Base-by-base conservation (phyloP, 805 yeast genomes). In the Komagataella kurtzmanii region DNA sequence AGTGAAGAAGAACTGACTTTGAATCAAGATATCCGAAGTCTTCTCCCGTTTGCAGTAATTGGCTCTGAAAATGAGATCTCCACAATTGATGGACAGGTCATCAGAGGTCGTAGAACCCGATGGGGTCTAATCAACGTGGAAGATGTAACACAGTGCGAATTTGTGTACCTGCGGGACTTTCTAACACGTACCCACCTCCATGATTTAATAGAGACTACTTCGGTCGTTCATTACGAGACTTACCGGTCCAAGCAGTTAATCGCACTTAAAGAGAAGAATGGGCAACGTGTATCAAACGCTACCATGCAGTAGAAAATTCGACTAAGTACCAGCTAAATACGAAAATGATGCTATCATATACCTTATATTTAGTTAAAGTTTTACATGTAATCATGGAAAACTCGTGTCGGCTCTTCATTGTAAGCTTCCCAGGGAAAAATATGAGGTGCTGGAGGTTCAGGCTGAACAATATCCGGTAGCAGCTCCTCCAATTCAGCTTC, bases 51-150 rank as follows among this genome's bases (percentile, higher is more conserved):
- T 72, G 98, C 98, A 1, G 81, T 91, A 44, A 88, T 90, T 53
- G 99, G 98, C 47, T 84, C 96, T 10, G 95, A 88, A 65, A 80
- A 76, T 53, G 84, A 84, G 59, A 78, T 87, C 56, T 59, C 67
- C 18, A 77, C 80, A 51, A 74, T 85, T 51, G 81, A 83, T 61
- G 97, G 96, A 46, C 86, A 83, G 61, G 70, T 76, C 23, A 85
- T 89, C 48, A 84, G 91, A 61, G 97, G 97, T 50, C 83, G 98
- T 70, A 82, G 86, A 70, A 89, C 95, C 52, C 82, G 84, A 64
- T 91, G 97, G 96, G 97, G 97, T 21, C 76, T 85, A 17, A 85
- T 91, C 62, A 87, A 89, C 66, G 88, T 93, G 55, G 97, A 90
- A 70, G 96, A 93, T 70, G 89, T 88, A 51, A 79, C 84, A 52